Conservation (phyloP, 208 protist genomes). For the Trypanosoma boissoni region DNA sequence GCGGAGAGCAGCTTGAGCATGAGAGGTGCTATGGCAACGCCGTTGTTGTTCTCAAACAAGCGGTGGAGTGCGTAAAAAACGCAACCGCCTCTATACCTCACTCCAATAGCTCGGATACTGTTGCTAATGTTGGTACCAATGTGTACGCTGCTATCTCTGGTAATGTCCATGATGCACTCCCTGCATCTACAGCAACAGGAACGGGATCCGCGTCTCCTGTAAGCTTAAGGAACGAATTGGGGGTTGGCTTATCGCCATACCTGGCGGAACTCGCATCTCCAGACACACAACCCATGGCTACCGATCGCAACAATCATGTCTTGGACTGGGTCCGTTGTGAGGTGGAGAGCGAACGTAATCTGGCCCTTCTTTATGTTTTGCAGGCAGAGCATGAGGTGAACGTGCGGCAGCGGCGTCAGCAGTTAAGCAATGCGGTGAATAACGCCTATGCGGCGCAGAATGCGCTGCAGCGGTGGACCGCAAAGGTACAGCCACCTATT, state of each 20-base stretch:
- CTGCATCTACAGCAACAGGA: background rate
- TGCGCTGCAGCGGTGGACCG: slow-evolving; percentile 71
- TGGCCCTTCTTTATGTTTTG: slow-evolving; percentile 74
- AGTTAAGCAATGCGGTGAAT: slow-evolving; percentile 84
- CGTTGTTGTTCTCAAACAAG: slow-evolving; percentile 45
- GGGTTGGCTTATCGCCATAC: too few relatives aligned
- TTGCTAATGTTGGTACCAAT: slow-evolving; percentile 10
- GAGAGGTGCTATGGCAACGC: slow-evolving; percentile 43
- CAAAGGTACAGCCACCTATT: slow-evolving; percentile 19
- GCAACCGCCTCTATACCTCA: slow-evolving; percentile 9
- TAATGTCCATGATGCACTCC: background rate
- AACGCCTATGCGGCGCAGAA: slow-evolving; percentile 84
- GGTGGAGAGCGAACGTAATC: slow-evolving; percentile 82
- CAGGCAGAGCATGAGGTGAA: slow-evolving; percentile 89
- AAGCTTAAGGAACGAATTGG: too few relatives aligned
- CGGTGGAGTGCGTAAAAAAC: slow-evolving; percentile 53
- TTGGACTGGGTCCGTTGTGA: slow-evolving; percentile 58
- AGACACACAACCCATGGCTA: too few relatives aligned
- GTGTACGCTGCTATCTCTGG: slow-evolving; percentile 6
- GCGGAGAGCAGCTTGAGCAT: slow-evolving; percentile 73
- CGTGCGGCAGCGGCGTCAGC: slow-evolving; percentile 54
- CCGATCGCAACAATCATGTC: slow-evolving; percentile 23
- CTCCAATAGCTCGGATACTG: slow-evolving; percentile 17
- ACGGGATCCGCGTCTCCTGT: background rate
- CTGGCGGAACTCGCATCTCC: too few relatives aligned